Evolutionary conservation across 768 basidiomycete genomes (phyloP).

Genomic region (Termitomyces sp.): DNA sequence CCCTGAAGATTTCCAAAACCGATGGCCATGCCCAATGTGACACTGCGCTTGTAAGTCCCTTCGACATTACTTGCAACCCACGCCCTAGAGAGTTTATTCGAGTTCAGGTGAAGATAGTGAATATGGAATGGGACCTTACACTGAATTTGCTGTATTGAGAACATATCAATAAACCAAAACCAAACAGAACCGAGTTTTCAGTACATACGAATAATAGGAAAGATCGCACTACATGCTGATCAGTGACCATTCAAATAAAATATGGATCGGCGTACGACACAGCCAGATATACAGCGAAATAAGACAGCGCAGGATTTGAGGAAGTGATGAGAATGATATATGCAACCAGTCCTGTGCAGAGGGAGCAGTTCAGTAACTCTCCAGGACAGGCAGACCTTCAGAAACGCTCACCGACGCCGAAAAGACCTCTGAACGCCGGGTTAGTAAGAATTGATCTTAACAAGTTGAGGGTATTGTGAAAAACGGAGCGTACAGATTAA

Average conservation of each 20-base stretch:
- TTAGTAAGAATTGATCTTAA: neutral
- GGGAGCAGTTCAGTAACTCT: neutral
- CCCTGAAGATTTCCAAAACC: conserved; percentile 68
- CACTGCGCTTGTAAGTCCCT: conserved; percentile 68
- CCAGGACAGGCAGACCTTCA: neutral
- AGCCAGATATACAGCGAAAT: conserved; percentile 68
- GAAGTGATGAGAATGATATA: conserved; percentile 67
- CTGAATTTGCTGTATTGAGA: conserved; percentile 34
- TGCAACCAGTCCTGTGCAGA: conserved; percentile 37
- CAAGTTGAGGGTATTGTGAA: neutral
- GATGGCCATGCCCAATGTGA: conserved; percentile 65
- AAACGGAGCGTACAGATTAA: conserved; percentile 54
- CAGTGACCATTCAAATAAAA: neutral
- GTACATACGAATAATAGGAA: conserved; percentile 44
- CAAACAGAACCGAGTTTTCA: neutral
- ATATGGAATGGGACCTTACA: conserved; percentile 28
- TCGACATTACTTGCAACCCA: conserved; percentile 74
- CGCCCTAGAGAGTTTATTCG: conserved; percentile 33
- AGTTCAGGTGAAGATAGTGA: neutral
- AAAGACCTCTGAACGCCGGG: conserved; percentile 15
- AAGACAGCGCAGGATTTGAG: conserved; percentile 54
- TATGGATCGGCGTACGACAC: conserved; percentile 45
- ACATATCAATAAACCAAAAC: neutral
- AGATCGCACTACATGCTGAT: conserved; percentile 33
- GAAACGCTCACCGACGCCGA: conserved; percentile 19